phyloP scores from a whole-genome alignment of 495 filamentous ascomycete species.

The Chaetomium fimeti region DNA sequence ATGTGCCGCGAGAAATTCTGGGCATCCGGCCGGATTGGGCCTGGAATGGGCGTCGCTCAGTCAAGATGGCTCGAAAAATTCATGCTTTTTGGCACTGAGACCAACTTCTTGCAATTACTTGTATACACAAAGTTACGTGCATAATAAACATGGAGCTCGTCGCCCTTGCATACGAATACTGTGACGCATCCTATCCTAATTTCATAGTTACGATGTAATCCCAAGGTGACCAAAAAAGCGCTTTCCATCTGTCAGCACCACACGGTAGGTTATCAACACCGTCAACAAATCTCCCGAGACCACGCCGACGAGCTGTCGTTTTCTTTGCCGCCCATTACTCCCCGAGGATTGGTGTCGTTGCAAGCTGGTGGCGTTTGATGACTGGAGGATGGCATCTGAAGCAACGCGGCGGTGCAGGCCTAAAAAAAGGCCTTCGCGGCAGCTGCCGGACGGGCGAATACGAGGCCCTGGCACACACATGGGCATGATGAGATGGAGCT shows the following conservation, averaged over 20 bases:
- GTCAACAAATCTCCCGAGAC: neutral
- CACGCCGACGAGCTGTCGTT: neutral
- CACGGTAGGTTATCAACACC: too few relatives aligned
- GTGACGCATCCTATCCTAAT: neutral
- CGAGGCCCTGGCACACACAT: slow-evolving; percentile 20
- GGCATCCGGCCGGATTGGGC: slow-evolving; percentile 23
- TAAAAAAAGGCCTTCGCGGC: slow-evolving; percentile 21
- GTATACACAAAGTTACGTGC: neutral
- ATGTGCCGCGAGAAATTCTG: slow-evolving; percentile 34
- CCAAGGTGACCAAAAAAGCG: neutral
- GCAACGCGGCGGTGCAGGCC: slow-evolving; percentile 26
- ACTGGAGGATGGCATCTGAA: neutral
- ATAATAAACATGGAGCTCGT: neutral
- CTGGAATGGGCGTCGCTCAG: slow-evolving; percentile 18
- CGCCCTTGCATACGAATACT: neutral
- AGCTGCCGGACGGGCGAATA: slow-evolving; percentile 25
- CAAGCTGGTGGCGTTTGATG: slow-evolving; percentile 5
- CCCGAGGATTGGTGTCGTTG: slow-evolving; percentile 5
- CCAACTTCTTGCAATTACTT: slow-evolving; percentile 18
- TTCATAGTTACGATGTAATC: too few relatives aligned
- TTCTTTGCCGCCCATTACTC: neutral
- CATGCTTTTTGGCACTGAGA: neutral
- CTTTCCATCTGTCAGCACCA: too few relatives aligned
- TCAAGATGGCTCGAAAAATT: neutral
- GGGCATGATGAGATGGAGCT: slow-evolving; percentile 15